These are phyloP conservation scores for Cucurbitaria berberidis DNA, from an alignment of 2,329 filamentous ascomycete genomes.

Conservation along the genomic window DNA sequence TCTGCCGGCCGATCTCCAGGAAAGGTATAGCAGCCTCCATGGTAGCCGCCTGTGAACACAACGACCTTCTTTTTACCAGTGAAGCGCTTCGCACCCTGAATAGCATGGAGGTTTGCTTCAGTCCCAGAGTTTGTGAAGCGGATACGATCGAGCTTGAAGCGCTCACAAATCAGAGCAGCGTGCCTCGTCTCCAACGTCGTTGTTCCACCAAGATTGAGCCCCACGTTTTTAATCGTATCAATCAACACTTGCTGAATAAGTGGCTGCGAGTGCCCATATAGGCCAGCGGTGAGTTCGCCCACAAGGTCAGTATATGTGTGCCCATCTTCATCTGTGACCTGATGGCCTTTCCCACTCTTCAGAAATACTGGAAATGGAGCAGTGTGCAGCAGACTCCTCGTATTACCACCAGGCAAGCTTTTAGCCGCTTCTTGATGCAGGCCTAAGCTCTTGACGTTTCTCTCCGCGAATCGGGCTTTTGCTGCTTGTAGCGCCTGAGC, in stretches of 20 bases:
- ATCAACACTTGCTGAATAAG: slow-evolving; percentile 29
- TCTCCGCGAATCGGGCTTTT: slow-evolving; percentile 18
- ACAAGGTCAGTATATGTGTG: slow-evolving; percentile 38
- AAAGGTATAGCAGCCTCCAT: slow-evolving; percentile 62
- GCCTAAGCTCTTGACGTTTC: slow-evolving; percentile 29
- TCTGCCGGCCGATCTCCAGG: slow-evolving; percentile 44
- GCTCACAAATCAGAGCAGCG: slow-evolving; percentile 27
- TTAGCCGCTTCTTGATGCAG: slow-evolving; percentile 38
- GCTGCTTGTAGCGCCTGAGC: slow-evolving; percentile 27
- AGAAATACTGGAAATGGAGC: slow-evolving; percentile 48
- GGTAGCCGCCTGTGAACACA: slow-evolving; percentile 60
- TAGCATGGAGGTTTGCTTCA: slow-evolving; percentile 36
- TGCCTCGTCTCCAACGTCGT: slow-evolving; percentile 27
- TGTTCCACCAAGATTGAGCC: slow-evolving; percentile 34
- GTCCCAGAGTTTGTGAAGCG: slow-evolving; percentile 41
- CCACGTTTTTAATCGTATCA: slow-evolving; percentile 40
- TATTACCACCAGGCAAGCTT: slow-evolving; percentile 49
- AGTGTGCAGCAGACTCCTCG: slow-evolving; percentile 45
- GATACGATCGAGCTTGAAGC: slow-evolving; percentile 29
- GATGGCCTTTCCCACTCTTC: slow-evolving; percentile 31
- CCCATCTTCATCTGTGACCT: slow-evolving; percentile 41
- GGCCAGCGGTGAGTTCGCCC: slow-evolving; percentile 35
- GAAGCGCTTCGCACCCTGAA: slow-evolving; percentile 54
- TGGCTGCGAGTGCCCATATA: slow-evolving; percentile 42
- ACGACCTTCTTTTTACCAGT: slow-evolving; percentile 50